phyloP scores from a whole-genome alignment of 1,284 basidiomycete species.

The Mycosarcoma mackinlayi region DNA sequence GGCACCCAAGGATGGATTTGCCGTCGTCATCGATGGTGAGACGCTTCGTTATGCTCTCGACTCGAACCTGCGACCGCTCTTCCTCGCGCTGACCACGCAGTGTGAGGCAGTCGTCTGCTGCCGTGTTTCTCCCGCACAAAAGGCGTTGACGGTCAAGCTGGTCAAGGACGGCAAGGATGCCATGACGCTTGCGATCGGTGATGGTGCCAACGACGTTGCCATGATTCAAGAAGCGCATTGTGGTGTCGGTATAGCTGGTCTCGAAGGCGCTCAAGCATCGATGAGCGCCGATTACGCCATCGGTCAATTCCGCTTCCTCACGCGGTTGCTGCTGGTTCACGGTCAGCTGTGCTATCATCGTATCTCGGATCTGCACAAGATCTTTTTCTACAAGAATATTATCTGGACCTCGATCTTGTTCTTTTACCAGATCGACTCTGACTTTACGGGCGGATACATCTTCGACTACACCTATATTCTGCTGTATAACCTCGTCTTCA shows the following conservation, averaged over 20 bases:
- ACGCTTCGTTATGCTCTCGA: conserved; percentile 85
- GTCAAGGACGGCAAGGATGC: conserved; percentile 94
- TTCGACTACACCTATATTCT: conserved; percentile 81
- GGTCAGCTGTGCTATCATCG: conserved; percentile 96
- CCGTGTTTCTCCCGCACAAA: conserved; percentile 94
- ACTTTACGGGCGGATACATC: conserved; percentile 91
- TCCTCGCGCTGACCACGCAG: conserved; percentile 91
- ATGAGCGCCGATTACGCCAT: conserved; percentile 99
- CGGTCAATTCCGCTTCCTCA: conserved; percentile 92
- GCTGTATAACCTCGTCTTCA: conserved; percentile 88
- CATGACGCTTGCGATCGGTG: conserved; percentile 96
- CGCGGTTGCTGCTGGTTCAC: conserved; percentile 90
- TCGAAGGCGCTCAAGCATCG: conserved; percentile 96
- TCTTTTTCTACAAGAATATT: conserved; percentile 87
- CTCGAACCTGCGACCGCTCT: conserved; percentile 81
- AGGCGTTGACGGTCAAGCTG: conserved; percentile 91
- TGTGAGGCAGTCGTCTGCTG: conserved; percentile 98
- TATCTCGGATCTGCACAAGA: conserved; percentile 77
- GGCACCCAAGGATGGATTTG: conserved; percentile 74
- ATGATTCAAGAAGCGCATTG: conserved; percentile 99
- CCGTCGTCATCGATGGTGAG: conserved; percentile 96
- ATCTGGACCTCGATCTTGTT: conserved; percentile 83
- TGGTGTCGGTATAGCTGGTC: conserved; percentile 90
- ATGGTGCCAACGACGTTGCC: conserved; percentile 93
- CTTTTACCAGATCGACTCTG: conserved; percentile 91